phyloP scores from a whole-genome alignment of 78 protist genomes.

The Dictyostelium purpureum region DNA sequence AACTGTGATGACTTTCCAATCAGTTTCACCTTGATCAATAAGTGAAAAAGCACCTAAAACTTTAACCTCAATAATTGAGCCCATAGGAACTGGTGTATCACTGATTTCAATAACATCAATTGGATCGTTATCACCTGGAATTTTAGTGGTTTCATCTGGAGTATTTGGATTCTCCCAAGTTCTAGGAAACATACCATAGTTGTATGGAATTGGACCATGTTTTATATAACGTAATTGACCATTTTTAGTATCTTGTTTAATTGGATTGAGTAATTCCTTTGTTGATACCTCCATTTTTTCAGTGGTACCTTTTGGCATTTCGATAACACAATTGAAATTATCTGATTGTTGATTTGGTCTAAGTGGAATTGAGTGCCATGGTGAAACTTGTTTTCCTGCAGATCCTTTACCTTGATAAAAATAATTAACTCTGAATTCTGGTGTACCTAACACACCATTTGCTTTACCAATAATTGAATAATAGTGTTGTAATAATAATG shows the following conservation, averaged over 20 bases:
- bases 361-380: conserved; percentile 73
- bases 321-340: conserved; percentile 23
- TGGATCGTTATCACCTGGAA: conserved; percentile 92
- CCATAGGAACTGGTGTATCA: conserved; percentile 16
- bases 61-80: conserved; percentile 86
- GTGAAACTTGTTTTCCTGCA: conserved; percentile 34
- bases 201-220: conserved; percentile 80
- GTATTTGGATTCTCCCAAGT: conserved; percentile 89
- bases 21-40: conserved; percentile 95
- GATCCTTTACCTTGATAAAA: background rate
- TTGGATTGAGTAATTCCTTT: conserved; percentile 78
- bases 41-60: conserved; percentile 88
- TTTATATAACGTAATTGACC: conserved; percentile 79
- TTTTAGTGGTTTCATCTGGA: background rate
- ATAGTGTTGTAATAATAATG: no score
- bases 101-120: conserved; percentile 86
- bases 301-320: conserved; percentile 67
- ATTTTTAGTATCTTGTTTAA: conserved; percentile 89
- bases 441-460: conserved; percentile 14
- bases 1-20: conserved; percentile 93
- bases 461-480: no score
- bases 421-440: conserved; percentile 29
- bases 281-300: conserved; percentile 90
- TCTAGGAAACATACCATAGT: conserved; percentile 94
- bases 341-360: background rate